Evolutionary conservation across 169 alveolate species (phyloP), one percentile per base, ranked within the genome.

Genomic region (Cytauxzoon felis): DNA sequence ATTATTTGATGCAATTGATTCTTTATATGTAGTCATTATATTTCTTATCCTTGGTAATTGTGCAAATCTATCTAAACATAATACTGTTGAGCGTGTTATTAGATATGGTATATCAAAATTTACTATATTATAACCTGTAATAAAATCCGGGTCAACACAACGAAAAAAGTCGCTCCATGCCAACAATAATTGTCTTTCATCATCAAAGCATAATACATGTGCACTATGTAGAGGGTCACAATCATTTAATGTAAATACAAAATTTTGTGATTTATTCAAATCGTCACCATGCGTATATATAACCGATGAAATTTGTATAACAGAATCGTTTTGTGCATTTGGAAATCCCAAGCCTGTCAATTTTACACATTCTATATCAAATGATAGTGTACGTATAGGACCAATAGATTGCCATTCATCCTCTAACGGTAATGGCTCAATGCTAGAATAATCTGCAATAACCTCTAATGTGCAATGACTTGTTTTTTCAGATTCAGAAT

Each of bases 71-170:
- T 78, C 89, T 21, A 94, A 75, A 48, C 94, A 88, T 40, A 96
- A 83, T 8, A 89, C 80, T 11, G 92, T 83, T 0, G 98, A 97
- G 66, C 99, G 87, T 47, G 93, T 89, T 43, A 97, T 63, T 47
- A 97, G 91, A 75, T 95, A 97, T 16, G 96, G 95, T 50, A 96
- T 81, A 75, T 96, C 99, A 86, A 98, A 98, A 93, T 96, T 96
- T 27, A 93, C 83, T 58, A 96, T 95, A 87, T 98, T 98, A 88
- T 98, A 98, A 13, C 99, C 99, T 32, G 69, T 32, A 5, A 64
- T 38, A 63, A 38, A 79, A 63, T 79, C 80, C 34, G 65, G 70
- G 57, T 60, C 78, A 5, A 36, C 80, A 4, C 56, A 32, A 2
- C 36, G 36, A 8, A 93, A 47, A 59, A 92, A 93, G 29, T 88